Percentiles rank a stretch among this genome's conserved stretches.
These are phyloP conservation scores for Vigna nakashimae DNA, from an alignment of 306 rosid species.

Conservation along the genomic window DNA sequence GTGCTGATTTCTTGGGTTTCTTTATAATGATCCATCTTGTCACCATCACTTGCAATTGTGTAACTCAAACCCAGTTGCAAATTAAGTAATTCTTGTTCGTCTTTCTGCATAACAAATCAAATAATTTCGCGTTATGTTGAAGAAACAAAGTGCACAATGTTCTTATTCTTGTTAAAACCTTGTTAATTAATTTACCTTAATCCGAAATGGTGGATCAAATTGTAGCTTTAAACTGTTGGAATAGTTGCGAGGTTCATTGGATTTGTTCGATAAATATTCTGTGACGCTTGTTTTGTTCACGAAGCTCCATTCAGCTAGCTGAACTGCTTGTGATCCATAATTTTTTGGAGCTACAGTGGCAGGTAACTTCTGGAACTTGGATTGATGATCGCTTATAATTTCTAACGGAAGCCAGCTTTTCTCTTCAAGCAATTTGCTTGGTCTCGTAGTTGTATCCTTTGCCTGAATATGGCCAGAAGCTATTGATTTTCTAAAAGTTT, in stretches of 20 bases:
- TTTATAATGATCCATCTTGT: conserved; percentile 12
- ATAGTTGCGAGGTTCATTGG: conserved; percentile 4
- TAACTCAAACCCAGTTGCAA: conserved; percentile 61
- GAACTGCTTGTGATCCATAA: conserved; percentile 9
- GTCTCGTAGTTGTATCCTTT: conserved; percentile 45
- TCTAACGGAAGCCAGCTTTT: conserved; percentile 51
- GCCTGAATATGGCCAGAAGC: conserved; percentile 29
- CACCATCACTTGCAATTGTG: conserved; percentile 37
- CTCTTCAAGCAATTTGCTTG: conserved; percentile 53
- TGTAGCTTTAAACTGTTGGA: conserved; percentile 38
- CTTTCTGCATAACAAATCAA: conserved; percentile 36
- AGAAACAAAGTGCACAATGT: neutral
- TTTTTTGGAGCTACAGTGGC: conserved; percentile 6
- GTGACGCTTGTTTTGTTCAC: conserved; percentile 31
- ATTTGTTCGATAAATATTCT: conserved; percentile 30
- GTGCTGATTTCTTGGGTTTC: conserved; percentile 61
- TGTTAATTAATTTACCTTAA: conserved; percentile 41
- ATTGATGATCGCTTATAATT: conserved; percentile 33
- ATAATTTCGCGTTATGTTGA: neutral
- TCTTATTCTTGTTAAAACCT: neutral
- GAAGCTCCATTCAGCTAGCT: conserved; percentile 5
- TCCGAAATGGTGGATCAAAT: conserved; percentile 52
- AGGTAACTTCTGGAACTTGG: conserved; percentile 29
- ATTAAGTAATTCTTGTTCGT: conserved; percentile 50
- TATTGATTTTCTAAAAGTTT: conserved; percentile 27